A percentile compares a stretch with the other conserved stretches of the same genome.
Conservation (phyloP, 2,329 filamentous ascomycete genomes). For the Colletotrichum tabaci region DNA sequence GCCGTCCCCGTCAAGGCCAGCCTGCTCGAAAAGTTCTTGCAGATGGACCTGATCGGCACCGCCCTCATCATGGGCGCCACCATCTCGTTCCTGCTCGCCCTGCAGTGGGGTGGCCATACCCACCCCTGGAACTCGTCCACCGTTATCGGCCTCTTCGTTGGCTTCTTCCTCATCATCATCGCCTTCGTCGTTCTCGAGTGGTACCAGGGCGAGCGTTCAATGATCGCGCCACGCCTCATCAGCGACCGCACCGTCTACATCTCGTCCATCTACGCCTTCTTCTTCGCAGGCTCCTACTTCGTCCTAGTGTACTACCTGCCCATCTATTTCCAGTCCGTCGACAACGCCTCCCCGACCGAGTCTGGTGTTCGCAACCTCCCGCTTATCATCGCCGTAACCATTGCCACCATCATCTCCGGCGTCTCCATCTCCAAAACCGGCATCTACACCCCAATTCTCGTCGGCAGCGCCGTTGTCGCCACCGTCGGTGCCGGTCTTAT, state of each 20-base stretch:
- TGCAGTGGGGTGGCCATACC: constrained; percentile 63
- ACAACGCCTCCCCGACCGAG: constrained; percentile 55
- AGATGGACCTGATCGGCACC: constrained; percentile 64
- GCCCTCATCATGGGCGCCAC: constrained; percentile 61
- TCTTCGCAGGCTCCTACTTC: constrained; percentile 61
- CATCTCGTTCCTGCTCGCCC: constrained; percentile 61
- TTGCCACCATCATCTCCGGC: constrained; percentile 58
- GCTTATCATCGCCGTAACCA: constrained; percentile 59
- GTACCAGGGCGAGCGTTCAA: constrained; percentile 61
- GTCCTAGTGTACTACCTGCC: constrained; percentile 63
- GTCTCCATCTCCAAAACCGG: constrained; percentile 56
- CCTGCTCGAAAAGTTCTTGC: constrained; percentile 60
- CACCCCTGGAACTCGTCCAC: constrained; percentile 58
- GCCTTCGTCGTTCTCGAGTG: constrained; percentile 56
- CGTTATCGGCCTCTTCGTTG: constrained; percentile 61
- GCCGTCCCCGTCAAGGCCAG: constrained; percentile 55
- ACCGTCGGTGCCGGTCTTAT: constrained; percentile 60
- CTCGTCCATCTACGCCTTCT: constrained; percentile 57
- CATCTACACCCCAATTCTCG: constrained; percentile 61
- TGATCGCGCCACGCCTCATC: constrained; percentile 58
- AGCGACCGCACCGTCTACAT: constrained; percentile 56
- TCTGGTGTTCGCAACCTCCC: constrained; percentile 63
- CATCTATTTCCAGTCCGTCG: constrained; percentile 62
- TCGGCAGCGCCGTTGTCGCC: constrained; percentile 60
- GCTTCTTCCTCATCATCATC: constrained; percentile 52